phyloP scores from a whole-genome alignment of 2,329 filamentous ascomycete genomes.

The Fusarium praegraminearum region DNA sequence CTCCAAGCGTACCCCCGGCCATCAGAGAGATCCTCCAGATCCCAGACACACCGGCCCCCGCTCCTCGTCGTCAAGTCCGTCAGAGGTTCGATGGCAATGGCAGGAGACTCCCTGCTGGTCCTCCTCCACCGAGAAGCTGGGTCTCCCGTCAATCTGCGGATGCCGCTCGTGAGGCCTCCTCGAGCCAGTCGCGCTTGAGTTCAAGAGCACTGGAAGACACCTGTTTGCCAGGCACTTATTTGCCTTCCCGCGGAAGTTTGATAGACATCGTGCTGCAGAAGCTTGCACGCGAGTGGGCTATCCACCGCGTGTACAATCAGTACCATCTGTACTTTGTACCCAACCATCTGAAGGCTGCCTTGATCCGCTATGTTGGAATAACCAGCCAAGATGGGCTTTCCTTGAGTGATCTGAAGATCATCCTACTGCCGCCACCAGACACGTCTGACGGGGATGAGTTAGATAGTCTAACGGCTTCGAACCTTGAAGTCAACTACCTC shows the following conservation, averaged over 20 bases:
- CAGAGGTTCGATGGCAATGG: slow-evolving; percentile 60
- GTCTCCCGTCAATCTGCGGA: slow-evolving; percentile 45
- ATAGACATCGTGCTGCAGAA: slow-evolving; percentile 63
- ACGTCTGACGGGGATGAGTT: slow-evolving; percentile 46
- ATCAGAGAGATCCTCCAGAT: slow-evolving; percentile 70
- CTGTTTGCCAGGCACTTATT: slow-evolving; percentile 60
- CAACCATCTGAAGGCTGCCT: slow-evolving; percentile 62
- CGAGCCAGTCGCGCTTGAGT: slow-evolving; percentile 41
- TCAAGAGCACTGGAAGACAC: slow-evolving; percentile 31
- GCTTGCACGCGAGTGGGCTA: slow-evolving; percentile 67
- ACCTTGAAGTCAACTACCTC: slow-evolving; percentile 60
- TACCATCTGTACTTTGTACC: slow-evolving; percentile 69
- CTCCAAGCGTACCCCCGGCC: slow-evolving; percentile 69
- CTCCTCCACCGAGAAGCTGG: slow-evolving; percentile 71
- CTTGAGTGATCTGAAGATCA: slow-evolving; percentile 61
- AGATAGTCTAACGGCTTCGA: slow-evolving; percentile 41
- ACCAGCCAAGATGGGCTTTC: slow-evolving; percentile 61
- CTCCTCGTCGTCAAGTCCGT: slow-evolving; percentile 60
- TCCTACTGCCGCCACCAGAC: slow-evolving; percentile 56
- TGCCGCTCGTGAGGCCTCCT: slow-evolving; percentile 29
- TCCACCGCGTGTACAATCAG: slow-evolving; percentile 66
- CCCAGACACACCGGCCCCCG: slow-evolving; percentile 66
- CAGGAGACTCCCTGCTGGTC: slow-evolving; percentile 67
- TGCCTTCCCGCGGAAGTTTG: slow-evolving; percentile 61
- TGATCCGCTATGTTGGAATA: slow-evolving; percentile 64